Percentiles rank a stretch among this genome's conserved stretches.
These are phyloP conservation scores for Heteromeles arbutifolia DNA, from an alignment of 306 rosid species.

Conservation along the genomic window DNA sequence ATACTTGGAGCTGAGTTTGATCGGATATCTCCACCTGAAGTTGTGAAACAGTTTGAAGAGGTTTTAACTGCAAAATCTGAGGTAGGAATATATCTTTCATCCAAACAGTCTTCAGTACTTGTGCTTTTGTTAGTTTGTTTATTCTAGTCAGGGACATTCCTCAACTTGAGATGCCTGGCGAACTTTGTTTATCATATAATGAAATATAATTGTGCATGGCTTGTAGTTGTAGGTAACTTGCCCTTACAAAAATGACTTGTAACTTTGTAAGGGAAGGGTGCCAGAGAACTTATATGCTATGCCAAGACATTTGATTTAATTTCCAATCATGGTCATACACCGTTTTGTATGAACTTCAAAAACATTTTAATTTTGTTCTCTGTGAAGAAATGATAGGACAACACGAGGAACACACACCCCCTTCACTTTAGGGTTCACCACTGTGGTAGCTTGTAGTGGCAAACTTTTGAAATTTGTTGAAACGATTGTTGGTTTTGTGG, in stretches of 20 bases:
- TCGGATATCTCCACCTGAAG: conserved; percentile 25
- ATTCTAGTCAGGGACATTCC: background rate
- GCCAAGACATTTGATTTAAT: background rate
- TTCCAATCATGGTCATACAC: background rate
- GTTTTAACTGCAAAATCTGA: conserved; percentile 25
- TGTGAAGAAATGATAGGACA: background rate
- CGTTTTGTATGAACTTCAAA: background rate
- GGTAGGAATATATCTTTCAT: conserved; percentile 23
- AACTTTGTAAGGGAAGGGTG: background rate
- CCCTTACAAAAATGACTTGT: background rate
- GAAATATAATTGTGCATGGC: background rate
- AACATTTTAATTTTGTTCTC: background rate
- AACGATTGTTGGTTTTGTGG: background rate
- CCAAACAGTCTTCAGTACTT: background rate
- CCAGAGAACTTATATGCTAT: background rate
- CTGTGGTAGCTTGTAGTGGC: background rate
- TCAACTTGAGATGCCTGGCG: background rate
- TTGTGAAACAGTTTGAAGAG: conserved; percentile 35
- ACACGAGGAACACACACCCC: background rate
- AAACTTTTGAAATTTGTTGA: background rate
- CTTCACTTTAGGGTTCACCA: background rate
- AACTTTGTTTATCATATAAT: background rate
- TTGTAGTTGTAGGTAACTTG: background rate
- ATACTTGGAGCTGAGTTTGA: conserved; percentile 47
- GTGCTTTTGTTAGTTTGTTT: background rate